phyloP scores from a whole-genome alignment of 2,329 filamentous ascomycete species.

The Exophiala dermatitidis region DNA sequence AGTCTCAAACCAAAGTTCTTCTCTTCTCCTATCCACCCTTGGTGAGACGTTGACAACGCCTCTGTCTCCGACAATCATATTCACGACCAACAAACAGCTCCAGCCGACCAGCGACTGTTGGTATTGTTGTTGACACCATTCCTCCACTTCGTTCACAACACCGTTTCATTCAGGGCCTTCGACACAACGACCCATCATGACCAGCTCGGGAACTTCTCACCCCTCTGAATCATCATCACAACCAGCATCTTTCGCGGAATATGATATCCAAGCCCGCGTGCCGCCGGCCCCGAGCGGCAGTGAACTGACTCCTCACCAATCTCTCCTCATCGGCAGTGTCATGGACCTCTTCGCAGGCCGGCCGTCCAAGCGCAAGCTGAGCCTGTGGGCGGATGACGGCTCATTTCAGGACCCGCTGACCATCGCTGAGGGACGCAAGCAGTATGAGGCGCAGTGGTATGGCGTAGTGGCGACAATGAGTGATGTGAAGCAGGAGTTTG shows the following conservation, averaged over 20 bases:
- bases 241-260: background rate
- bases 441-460: slow-evolving; percentile 51
- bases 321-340: slow-evolving; percentile 50
- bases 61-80: too few relatives aligned
- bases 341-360: slow-evolving; percentile 53
- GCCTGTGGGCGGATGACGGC: slow-evolving; percentile 51
- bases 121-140: too few relatives aligned
- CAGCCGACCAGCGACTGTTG: too few relatives aligned
- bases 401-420: slow-evolving; percentile 55
- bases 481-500: slow-evolving; percentile 50
- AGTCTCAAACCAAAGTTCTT: too few relatives aligned
- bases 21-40: too few relatives aligned
- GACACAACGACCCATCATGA: background rate
- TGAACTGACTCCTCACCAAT: slow-evolving; percentile 48
- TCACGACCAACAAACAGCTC: too few relatives aligned
- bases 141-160: too few relatives aligned
- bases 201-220: background rate
- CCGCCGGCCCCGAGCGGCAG: slow-evolving; percentile 38
- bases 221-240: slow-evolving; percentile 1
- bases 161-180: background rate
- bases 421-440: slow-evolving; percentile 49
- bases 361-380: slow-evolving; percentile 18
- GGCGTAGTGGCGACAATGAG: slow-evolving; percentile 53
- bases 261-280: slow-evolving; percentile 8
- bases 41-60: too few relatives aligned